Evolutionary conservation across 2,329 filamentous ascomycete species (phyloP), one percentile per base, ranked within the genome.

Genomic region (Pseudogymnoascus verrucosus): DNA sequence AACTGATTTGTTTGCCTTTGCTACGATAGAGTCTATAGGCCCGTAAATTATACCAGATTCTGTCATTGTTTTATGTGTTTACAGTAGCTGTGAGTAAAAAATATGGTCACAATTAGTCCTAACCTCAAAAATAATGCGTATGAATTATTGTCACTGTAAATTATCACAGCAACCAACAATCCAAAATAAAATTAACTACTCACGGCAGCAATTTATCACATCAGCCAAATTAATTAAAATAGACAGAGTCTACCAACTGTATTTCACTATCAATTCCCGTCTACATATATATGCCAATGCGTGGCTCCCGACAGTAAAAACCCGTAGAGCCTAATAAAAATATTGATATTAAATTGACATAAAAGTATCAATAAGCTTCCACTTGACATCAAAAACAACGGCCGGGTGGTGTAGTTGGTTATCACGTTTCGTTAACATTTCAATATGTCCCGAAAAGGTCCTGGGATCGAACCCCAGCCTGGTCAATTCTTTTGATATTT

Each of bases 401-500:
- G 26, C n/a, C 51, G 47, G 47, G 47, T 54, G 47, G 47, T 54
- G 47, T 54, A 54, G 47, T 54, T 54, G 47, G 44, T 51, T 51
- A 51, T 51, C 44, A 47, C 42, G 42, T 51, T 28, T 28, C 23
- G 44, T 51, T 51, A 51, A 51, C 23, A 44, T 42, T 42, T 19
- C 16, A 16, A 19, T 23, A 42, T 42, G 39, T 42, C 6, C 44
- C 44, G 44, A 51, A 51, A 51, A 51, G 44, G 44, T 51, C 44
- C 44, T 54, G 47, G 47, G 47, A 54, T 54, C 47, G 47, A 54
- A 54, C 47, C 47, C 47, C 47, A 54, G 47, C 47, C 47, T 54
- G 47, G 47, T 54, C 47, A 54, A 31, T 54, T 54, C 23, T 54
- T 54, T 54, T 54, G 23, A 57, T 57, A 31, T 34, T 19, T 57